Base-by-base conservation (phyloP, 495 filamentous ascomycete species). In the Mycothermus thermophilus region DNA sequence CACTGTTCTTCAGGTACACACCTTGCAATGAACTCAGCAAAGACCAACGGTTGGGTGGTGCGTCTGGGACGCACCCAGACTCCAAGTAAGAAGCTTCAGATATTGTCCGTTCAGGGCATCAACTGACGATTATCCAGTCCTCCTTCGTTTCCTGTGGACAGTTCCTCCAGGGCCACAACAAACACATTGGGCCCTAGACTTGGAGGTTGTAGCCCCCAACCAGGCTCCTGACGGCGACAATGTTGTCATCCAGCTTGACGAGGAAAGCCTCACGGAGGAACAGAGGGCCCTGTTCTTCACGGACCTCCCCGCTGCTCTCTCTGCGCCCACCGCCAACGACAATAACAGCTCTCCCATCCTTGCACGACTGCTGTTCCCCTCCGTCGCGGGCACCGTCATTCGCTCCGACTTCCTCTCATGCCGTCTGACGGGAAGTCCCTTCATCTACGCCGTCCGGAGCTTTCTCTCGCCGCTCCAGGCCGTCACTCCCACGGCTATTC, bases 351-450 rank as follows among this genome's bases (percentile, higher is more conserved):
- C 26, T 24, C 15, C 21, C 20, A 24, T 22, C 32, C 15, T 22
- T 16, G 21, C 37, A 0, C 34, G 34, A 10, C 30, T 42, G 16
- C 33, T 42, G 27, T 42, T 42, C 34, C 29, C 40, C 8, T 16
- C 27, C 15, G 19, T 19, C 27, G 19, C 21, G 7, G 40, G 40
- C 29, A 31, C 30, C 13, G 25, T 34, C 21, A 29, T 27, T 12
- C 38, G 43, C 16, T 34, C 28, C 21, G 43, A 46, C 31, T 30
- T 46, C 25, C 20, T 46, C 30, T 16, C 29, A 6, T 38, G 30
- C 38, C 43, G 43, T 21, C 39, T 46, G 15, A 24, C 34, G 12
- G 35, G 38, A 30, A 35, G 30, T 17, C 8, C 15, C 5, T 21
- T 37, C 18, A 23, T 33, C 17, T 16, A 14, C 17, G 35, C 34